Base-by-base conservation (phyloP, 768 basidiomycete genomes). In the Arthromyces matolae region DNA sequence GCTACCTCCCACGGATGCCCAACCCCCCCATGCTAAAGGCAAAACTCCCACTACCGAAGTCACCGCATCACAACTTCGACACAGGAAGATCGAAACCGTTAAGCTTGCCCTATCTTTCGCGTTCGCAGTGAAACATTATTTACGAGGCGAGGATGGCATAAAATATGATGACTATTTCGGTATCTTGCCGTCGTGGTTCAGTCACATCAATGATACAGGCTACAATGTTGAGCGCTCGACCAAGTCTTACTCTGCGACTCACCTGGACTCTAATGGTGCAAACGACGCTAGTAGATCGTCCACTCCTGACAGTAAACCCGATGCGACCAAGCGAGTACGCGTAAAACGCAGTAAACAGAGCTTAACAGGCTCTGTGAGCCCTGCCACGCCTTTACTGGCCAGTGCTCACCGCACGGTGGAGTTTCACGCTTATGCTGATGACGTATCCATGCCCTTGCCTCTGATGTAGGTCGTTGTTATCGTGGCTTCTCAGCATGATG, bases 141-240 rank as follows among this genome's bases (percentile, higher is more conserved):
- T 93, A 41, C 87, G 91, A 35, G 88, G 83, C 41, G 86, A 92
- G 55, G 89, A 89, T 59, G 89, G 92, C 3, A 64, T 80, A 8
- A 72, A 83, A 19, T 82, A 80, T 59, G 71, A 75, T 2, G 90
- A 93, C 64, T 84, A 85, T 56, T 62, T 60, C 0, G 83, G 76
- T 9, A 71, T 93, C 45, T 65, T 93, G 16, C 90, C 91, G 0
- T 57, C 73, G 3, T 77, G 75, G 13, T 82, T 89, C 49, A 63
- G 68, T 33, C 75, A 76, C 8, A 73, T 70, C 45, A 73, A 73
- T 32, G 74, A 73, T 47, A 50, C 62, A 8, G 73, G 71, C 4
- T 73, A 68, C 58, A 68, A 67, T 58, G 68, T 70, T 22, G 56
- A 58, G 27, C 63, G 58, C 27, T 36, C 60, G 10, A 24, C 64